A percentile compares a stretch with the other conserved stretches of the same genome.
phyloP scores from a whole-genome alignment of 352 stramenopile species.

The Globisporangium abappressorium region DNA sequence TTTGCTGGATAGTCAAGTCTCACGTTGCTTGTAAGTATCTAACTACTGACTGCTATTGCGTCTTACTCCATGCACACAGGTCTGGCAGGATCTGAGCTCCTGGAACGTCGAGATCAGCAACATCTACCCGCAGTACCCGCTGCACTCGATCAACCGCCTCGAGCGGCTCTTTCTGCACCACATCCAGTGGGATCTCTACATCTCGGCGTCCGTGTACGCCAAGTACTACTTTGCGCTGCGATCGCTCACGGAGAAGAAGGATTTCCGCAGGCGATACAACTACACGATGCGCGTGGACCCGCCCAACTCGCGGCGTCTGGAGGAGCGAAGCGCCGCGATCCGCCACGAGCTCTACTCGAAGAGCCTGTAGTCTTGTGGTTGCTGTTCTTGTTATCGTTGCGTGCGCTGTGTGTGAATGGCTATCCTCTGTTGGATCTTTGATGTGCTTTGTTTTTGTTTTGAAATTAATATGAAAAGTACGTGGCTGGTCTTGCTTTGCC shows the following conservation, averaged over 20 bases:
- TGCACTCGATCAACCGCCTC: constrained; percentile 97
- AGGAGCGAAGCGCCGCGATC: constrained; percentile 80
- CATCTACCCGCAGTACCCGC: constrained; percentile 98
- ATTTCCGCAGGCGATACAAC: constrained; percentile 89
- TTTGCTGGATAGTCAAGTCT: not conserved
- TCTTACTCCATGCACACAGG: constrained; percentile 19
- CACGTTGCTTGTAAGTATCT: not conserved
- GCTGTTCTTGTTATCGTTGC: not conserved
- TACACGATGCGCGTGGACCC: constrained; percentile 87
- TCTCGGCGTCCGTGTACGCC: constrained; percentile 92
- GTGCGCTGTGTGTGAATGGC: not conserved
- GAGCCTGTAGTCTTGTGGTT: constrained; percentile 67
- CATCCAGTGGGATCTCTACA: constrained; percentile 99
- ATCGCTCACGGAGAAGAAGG: constrained; percentile 87
- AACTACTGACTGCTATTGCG: constrained; percentile 3
- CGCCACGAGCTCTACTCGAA: constrained; percentile 84
- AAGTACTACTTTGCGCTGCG: constrained; percentile 99
- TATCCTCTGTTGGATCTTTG: not conserved
- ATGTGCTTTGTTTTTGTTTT: constrained; percentile 1
- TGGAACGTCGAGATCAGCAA: constrained; percentile 98
- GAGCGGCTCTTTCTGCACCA: constrained; percentile 96
- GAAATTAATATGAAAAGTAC: not conserved
- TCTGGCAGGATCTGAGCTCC: constrained; percentile 98
- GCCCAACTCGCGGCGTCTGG: constrained; percentile 82
- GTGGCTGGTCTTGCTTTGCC: not conserved